Conservation (phyloP, 2,329 filamentous ascomycete species). For the Aspergillus fijiensis region DNA sequence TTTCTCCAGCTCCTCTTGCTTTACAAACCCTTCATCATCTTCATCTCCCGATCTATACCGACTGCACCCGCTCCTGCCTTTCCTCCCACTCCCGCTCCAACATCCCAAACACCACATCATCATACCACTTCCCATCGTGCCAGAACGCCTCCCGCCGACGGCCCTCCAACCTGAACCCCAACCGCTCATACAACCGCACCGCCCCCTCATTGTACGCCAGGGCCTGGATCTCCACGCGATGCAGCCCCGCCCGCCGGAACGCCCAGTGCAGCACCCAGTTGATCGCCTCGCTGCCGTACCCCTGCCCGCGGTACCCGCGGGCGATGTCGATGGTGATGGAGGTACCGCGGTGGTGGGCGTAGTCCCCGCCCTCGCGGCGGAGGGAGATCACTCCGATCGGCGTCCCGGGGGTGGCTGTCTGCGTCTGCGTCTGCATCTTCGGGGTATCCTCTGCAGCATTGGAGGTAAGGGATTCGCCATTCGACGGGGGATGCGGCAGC, state of each 20-base stretch:
- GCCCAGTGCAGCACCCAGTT: constrained; percentile 17
- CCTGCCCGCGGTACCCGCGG: neutral
- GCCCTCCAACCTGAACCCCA: constrained; percentile 18
- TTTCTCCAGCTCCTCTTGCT: no score
- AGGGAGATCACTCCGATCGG: neutral
- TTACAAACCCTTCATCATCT: no score
- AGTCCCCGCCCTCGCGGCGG: neutral
- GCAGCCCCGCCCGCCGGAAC: constrained; percentile 10
- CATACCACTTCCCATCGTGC: constrained; percentile 15
- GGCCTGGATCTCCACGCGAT: constrained; percentile 8
- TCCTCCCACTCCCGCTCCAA: constrained; percentile 6
- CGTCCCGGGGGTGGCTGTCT: neutral
- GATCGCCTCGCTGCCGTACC: constrained; percentile 17
- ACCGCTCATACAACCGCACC: constrained; percentile 12
- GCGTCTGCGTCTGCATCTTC: neutral
- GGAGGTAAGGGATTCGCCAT: no score
- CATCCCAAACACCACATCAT: constrained; percentile 10
- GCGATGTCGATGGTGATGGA: constrained; percentile 6
- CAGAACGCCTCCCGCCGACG: constrained; percentile 14
- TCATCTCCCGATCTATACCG: neutral
- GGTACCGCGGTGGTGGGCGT: constrained; percentile 5
- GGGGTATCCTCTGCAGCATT: no score
- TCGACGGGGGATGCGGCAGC: neutral
- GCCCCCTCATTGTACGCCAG: constrained; percentile 13
- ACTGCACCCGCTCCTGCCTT: neutral